Conservation (phyloP, 225 moss, liverwort and hornwort species). For the Bryum argenteum region DNA sequence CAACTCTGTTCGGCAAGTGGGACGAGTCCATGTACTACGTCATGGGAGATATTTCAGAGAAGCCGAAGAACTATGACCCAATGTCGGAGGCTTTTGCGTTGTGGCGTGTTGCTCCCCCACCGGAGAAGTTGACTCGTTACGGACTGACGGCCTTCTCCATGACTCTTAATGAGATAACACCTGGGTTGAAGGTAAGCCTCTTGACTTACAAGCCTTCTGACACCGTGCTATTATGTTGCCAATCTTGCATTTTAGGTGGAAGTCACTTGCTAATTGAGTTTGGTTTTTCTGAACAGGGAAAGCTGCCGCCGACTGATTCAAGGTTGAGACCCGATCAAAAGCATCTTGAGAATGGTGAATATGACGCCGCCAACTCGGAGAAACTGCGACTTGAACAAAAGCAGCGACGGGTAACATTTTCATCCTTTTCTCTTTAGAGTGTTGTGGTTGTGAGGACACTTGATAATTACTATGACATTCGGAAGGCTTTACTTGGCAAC, state of each 20-base stretch:
- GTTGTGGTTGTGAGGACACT: not conserved
- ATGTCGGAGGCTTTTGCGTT: slow-evolving; percentile 91
- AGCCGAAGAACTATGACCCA: slow-evolving; percentile 87
- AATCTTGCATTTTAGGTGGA: not conserved
- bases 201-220: slow-evolving; percentile 10
- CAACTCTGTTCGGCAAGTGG: slow-evolving; percentile 98
- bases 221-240: not conserved
- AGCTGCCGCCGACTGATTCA: slow-evolving; percentile 91
- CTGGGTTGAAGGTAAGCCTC: slow-evolving; percentile 75
- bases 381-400: slow-evolving; percentile 91
- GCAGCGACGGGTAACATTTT: slow-evolving; percentile 73
- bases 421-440: slow-evolving; percentile 6
- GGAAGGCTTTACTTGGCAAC: slow-evolving; percentile 4
- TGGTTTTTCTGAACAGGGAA: slow-evolving; percentile 61
- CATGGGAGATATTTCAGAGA: slow-evolving; percentile 85
- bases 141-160: slow-evolving; percentile 90
- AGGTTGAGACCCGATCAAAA: slow-evolving; percentile 96
- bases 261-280: slow-evolving; percentile 1
- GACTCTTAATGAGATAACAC: slow-evolving; percentile 91
- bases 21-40: slow-evolving; percentile 96
- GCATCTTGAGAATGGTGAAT: slow-evolving; percentile 90
- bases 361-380: slow-evolving; percentile 85
- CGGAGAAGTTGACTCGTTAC: slow-evolving; percentile 84
- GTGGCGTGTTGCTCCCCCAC: slow-evolving; percentile 84
- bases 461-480: slow-evolving; percentile 2